Percentiles rank a stretch among this genome's conserved stretches.
phyloP scores from a whole-genome alignment of 2,329 filamentous ascomycete genomes.

The Blastomyces parvus region DNA sequence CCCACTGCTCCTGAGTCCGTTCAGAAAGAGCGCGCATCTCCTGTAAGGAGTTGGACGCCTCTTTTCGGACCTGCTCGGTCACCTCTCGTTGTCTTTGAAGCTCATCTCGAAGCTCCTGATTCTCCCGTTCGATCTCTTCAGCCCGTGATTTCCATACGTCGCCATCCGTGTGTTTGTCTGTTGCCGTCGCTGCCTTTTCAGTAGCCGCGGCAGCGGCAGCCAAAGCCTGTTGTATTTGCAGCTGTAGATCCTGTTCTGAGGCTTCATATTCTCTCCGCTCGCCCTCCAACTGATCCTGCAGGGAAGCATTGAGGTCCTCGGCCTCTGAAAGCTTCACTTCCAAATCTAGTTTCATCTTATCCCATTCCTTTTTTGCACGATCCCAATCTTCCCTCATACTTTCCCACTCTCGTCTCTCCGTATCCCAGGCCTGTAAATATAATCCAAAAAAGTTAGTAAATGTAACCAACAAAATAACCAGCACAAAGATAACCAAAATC shows the following conservation, averaged over 20 bases:
- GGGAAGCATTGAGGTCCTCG: conserved; percentile 64
- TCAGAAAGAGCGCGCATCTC: conserved; percentile 86
- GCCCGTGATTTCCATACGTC: conserved; percentile 53
- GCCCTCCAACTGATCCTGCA: conserved; percentile 69
- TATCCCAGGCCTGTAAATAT: conserved; percentile 37
- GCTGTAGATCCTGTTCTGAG: conserved; percentile 53
- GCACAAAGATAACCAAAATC: neutral
- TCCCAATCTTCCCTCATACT: conserved; percentile 59
- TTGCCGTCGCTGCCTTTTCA: no score
- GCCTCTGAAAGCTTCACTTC: conserved; percentile 67
- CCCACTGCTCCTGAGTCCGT: conserved; percentile 66
- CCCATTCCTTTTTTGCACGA: conserved; percentile 44
- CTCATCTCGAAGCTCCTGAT: conserved; percentile 57
- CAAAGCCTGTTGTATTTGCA: conserved; percentile 45
- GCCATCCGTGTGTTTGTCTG: conserved; percentile 30
- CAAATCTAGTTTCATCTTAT: conserved; percentile 53
- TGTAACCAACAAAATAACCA: conserved; percentile 2
- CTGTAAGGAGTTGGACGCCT: conserved; percentile 70
- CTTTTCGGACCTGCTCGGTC: conserved; percentile 75
- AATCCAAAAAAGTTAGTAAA: conserved; percentile 10
- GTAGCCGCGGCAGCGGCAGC: neutral
- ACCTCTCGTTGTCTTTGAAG: conserved; percentile 67
- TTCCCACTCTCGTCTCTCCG: conserved; percentile 57
- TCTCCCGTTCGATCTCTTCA: conserved; percentile 47
- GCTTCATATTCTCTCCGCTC: conserved; percentile 58